Conservation (phyloP, 1,284 basidiomycete species). For the Porodaedalea pini region DNA sequence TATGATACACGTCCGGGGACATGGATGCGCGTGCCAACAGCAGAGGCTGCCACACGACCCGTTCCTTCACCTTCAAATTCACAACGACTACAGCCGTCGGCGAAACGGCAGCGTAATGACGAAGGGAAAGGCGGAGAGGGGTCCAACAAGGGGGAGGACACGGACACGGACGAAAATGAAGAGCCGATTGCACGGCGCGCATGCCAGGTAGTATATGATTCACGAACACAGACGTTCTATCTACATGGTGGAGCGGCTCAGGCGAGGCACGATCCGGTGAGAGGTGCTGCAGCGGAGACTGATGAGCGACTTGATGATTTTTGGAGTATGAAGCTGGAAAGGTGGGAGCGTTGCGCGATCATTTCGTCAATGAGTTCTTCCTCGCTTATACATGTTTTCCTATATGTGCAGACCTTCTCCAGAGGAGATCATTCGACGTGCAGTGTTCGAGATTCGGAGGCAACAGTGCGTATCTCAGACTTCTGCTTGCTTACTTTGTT, state of each 20-base stretch:
- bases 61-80: background rate
- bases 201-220: conserved; percentile 72
- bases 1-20: conserved; percentile 55
- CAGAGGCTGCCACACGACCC: background rate
- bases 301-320: conserved; percentile 66
- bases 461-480: conserved; percentile 50
- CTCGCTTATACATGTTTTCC: background rate
- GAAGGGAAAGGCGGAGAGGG: conserved; percentile 2
- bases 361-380: background rate
- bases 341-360: conserved; percentile 40
- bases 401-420: conserved; percentile 45
- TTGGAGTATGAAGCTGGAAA: conserved; percentile 65
- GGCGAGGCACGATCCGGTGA: conserved; percentile 11
- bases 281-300: conserved; percentile 21
- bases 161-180: conserved; percentile 24
- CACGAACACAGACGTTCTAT: conserved; percentile 49
- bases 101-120: conserved; percentile 15
- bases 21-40: conserved; percentile 52
- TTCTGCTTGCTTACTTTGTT: background rate
- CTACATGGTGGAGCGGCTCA: conserved; percentile 74
- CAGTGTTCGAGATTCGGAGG: conserved; percentile 56
- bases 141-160: conserved; percentile 16
- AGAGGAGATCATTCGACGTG: conserved; percentile 58
- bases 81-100: background rate
- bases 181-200: conserved; percentile 61